Evolutionary conservation across 805 yeast genomes (phyloP).

Genomic region (Limtongia smithiae): DNA sequence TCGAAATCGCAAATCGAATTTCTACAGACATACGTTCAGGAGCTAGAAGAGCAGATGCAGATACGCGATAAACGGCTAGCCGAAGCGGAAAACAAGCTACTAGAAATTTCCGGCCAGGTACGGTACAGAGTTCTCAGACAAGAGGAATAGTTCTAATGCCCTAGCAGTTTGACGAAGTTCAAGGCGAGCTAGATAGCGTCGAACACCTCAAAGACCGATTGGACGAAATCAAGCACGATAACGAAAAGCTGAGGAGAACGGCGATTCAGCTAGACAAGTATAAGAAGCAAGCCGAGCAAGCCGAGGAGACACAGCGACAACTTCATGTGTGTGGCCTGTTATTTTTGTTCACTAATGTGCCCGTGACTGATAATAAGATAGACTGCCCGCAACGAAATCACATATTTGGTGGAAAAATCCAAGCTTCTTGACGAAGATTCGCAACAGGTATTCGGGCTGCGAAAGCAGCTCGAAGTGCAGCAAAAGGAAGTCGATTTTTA

Average conservation of each 20-base stretch:
- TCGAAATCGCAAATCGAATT: slow-evolving; percentile 18
- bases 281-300: slow-evolving; percentile 15
- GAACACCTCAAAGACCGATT: slow-evolving; percentile 11
- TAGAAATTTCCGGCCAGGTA: slow-evolving; percentile 9
- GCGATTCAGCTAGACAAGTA: slow-evolving; percentile 20
- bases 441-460: slow-evolving; percentile 23
- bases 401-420: slow-evolving; percentile 24
- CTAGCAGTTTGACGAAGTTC: slow-evolving; percentile 12
- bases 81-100: slow-evolving; percentile 5
- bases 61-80: slow-evolving; percentile 12
- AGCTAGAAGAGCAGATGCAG: slow-evolving; percentile 20
- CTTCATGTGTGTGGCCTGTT: neutral
- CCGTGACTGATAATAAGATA: neutral
- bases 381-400: slow-evolving; percentile 17
- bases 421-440: slow-evolving; percentile 25
- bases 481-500: slow-evolving; percentile 21
- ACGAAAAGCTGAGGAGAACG: slow-evolving; percentile 13
- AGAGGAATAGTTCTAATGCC: too few relatives aligned
- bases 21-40: slow-evolving; percentile 22
- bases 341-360: too few relatives aligned
- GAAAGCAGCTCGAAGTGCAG: slow-evolving; percentile 20
- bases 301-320: slow-evolving; percentile 12
- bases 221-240: slow-evolving; percentile 26
- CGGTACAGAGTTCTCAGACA: too few relatives aligned
- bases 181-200: slow-evolving; percentile 9